Base-by-base conservation (phyloP, 306 rosid species). In the Quercus glauca region DNA sequence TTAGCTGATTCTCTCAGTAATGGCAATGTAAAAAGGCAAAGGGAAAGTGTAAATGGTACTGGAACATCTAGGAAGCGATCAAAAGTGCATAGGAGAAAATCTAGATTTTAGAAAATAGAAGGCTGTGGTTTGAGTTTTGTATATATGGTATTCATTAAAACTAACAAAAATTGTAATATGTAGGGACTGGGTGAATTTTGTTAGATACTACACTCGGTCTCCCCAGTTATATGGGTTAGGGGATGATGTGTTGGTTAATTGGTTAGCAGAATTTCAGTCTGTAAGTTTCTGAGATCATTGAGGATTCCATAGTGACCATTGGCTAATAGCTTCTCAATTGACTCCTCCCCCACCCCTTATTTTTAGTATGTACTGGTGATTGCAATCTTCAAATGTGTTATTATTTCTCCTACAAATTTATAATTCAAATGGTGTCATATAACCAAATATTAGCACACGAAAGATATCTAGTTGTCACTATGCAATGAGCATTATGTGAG, bases 101-200 rank as follows among this genome's bases (percentile, higher is more conserved):
- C 87, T 55, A 76, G 82, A 71, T 73, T 80, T 80, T 89, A 86
- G 79, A 64, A 58, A 74, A 37, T 19, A 73, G 76, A 84, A 64
- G 79, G 43, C 63, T 77, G 78, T 73, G 81, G 17, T 37, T 76
- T 78, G 85, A 82, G 73, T 51, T 81, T 73, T 88, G 87, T 90
- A 88, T 60, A 80, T 84, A 85, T 80, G 67, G 61, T 17, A 53
- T 53, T 12, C 49, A 51, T 78, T 86, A 80, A 83, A 78, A 81
- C 78, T 26, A 84, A 78, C 74, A 52, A 52, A 74, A 56, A 67
- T 28, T 76, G 18, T 4, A 77, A 56, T 63, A 59, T 75, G 58
- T 71, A 73, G 85, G 80, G 89, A 86, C 94, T 86, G 94, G 70
- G 97, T 94, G 99, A 87, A 88, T 95, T 95, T 95, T 95, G 97